Conservation (phyloP, 495 filamentous ascomycete genomes). For the Penicillium arizonense region DNA sequence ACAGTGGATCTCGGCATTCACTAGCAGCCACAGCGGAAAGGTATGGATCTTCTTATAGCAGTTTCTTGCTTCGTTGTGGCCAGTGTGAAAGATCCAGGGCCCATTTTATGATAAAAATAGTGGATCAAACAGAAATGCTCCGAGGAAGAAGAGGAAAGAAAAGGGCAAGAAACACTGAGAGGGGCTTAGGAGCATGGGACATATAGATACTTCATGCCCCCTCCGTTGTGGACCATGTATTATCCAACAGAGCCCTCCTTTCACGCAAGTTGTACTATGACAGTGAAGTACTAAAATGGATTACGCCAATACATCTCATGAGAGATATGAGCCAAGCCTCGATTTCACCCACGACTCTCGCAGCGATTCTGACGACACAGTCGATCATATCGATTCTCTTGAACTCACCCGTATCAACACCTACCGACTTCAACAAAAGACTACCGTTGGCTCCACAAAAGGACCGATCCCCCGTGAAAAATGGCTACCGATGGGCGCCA, state of each 20-base stretch:
- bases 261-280: background rate
- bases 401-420: conserved; percentile 30
- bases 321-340: background rate
- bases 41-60: conserved; percentile 7
- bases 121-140: background rate
- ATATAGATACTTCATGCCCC: background rate
- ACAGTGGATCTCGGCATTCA: background rate
- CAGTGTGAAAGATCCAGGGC: conserved; percentile 1
- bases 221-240: background rate
- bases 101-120: conserved; percentile 2
- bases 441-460: conserved; percentile 25
- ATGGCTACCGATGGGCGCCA: conserved; percentile 32
- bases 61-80: conserved; percentile 1
- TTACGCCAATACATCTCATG: background rate
- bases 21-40: conserved; percentile 13
- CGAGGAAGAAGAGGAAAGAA: background rate
- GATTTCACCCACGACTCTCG: conserved; percentile 1
- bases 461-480: conserved; percentile 23
- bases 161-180: background rate
- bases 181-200: background rate
- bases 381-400: conserved; percentile 12
- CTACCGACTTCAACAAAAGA: conserved; percentile 28
- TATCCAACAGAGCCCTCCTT: background rate
- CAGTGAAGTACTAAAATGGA: background rate
- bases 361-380: conserved; percentile 10